phyloP scores from a whole-genome alignment of 2,329 filamentous ascomycete genomes.

The Xylaria sp. region DNA sequence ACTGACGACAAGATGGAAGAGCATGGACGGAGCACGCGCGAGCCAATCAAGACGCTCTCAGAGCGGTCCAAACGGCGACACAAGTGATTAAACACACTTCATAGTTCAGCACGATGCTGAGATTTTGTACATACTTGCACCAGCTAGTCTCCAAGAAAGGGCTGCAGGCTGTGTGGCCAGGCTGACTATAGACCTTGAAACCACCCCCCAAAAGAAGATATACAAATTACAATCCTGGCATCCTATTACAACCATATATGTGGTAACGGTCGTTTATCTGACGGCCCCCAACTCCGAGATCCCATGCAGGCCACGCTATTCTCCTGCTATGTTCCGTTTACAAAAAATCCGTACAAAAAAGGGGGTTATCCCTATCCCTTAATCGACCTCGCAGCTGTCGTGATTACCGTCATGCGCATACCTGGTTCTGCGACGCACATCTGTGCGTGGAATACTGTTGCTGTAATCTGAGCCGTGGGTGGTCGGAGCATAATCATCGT shows the following conservation, averaged over 20 bases:
- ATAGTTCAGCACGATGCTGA: not conserved
- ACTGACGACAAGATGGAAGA: no score
- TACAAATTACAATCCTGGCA: slow-evolving; percentile 28
- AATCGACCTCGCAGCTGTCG: slow-evolving; percentile 52
- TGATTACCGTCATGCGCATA: slow-evolving; percentile 40
- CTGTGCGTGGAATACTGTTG: slow-evolving; percentile 36
- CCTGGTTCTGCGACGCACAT: slow-evolving; percentile 16
- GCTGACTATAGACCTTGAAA: not conserved
- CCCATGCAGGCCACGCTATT: slow-evolving; percentile 19
- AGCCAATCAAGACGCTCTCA: no score
- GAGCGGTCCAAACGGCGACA: no score
- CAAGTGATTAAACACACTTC: not conserved
- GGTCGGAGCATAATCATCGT: slow-evolving; percentile 53
- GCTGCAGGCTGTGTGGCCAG: not conserved
- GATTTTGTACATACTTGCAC: slow-evolving; percentile 8
- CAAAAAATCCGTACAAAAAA: slow-evolving; percentile 13
- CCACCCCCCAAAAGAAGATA: slow-evolving; percentile 10
- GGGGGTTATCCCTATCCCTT: slow-evolving; percentile 14
- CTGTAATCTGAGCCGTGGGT: slow-evolving; percentile 38
- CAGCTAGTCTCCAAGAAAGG: not conserved
- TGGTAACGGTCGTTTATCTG: slow-evolving; percentile 1
- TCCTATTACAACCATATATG: slow-evolving; percentile 18
- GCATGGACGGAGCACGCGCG: no score
- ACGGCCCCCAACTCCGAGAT: slow-evolving; percentile 27
- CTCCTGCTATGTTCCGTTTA: slow-evolving; percentile 20